Evolutionary conservation across 371 early-diverging fungal genomes (phyloP).

Genomic region (Mucor plumbeus): DNA sequence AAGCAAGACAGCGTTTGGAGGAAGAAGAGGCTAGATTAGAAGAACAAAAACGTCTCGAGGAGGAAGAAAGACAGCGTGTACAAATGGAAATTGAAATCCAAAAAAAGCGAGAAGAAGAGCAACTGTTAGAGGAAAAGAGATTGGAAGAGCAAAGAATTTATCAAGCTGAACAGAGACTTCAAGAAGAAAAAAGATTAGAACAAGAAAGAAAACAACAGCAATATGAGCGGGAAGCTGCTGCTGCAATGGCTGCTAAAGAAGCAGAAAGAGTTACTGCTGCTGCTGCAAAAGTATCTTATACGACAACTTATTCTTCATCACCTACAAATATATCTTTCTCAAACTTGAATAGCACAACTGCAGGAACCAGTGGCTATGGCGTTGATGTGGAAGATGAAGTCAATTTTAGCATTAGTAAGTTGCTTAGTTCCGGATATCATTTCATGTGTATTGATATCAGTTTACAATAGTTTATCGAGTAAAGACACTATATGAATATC

Average conservation of each 20-base stretch:
- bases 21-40: conserved; percentile 19
- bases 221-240: conserved; percentile 10
- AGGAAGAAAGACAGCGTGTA: conserved; percentile 12
- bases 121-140: conserved; percentile 1
- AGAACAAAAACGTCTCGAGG: conserved; percentile 9
- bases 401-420: conserved; percentile 51
- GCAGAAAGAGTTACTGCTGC: conserved; percentile 1
- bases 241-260: background rate
- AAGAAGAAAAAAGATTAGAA: conserved; percentile 8
- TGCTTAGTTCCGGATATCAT: too few species aligned
- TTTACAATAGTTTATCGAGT: conserved; percentile 44
- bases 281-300: background rate
- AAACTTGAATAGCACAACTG: conserved; percentile 31
- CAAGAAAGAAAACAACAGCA: conserved; percentile 8
- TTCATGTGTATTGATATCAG: too few species aligned
- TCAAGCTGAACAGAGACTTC: conserved; percentile 3
- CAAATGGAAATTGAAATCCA: conserved; percentile 9
- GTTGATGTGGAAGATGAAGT: conserved; percentile 57
- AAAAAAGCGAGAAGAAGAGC: conserved; percentile 15
- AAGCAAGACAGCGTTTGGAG: conserved; percentile 3
- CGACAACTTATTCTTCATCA: background rate
- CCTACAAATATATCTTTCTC: conserved; percentile 3
- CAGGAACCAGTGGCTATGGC: conserved; percentile 51
- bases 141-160: conserved; percentile 1
- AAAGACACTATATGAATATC: conserved; percentile 52